Conservation (phyloP, 495 filamentous ascomycete genomes). For the Neurospora sp. region DNA sequence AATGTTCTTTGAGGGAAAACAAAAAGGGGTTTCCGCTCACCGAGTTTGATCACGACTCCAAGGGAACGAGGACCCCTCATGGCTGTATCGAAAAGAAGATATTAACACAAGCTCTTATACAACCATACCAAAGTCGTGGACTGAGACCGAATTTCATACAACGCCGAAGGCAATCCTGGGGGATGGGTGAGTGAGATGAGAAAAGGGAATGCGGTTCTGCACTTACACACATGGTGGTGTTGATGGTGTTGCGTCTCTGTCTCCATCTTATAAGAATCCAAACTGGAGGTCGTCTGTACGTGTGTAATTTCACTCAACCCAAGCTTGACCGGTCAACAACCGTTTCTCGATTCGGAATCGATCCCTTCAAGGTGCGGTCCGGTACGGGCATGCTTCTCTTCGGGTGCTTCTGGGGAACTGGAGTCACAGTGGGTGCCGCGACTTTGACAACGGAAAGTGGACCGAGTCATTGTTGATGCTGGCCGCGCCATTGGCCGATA, state of each 20-base stretch:
- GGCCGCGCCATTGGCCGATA: neutral
- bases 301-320: conserved; percentile 1
- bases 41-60: conserved; percentile 89
- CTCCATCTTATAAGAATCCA: conserved; percentile 16
- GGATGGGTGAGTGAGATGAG: neutral
- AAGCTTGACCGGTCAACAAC: neutral
- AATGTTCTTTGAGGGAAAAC: neutral
- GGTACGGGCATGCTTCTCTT: neutral
- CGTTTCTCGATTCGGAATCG: neutral
- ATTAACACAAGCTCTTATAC: neutral
- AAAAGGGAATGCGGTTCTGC: neutral
- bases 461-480: neutral
- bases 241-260: neutral
- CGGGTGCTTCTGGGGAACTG: neutral
- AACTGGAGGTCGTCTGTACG: neutral
- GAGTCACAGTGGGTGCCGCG: neutral
- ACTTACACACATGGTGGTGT: conserved; percentile 13
- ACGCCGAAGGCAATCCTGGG: neutral
- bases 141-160: neutral
- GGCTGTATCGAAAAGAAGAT: conserved; percentile 14
- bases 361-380: neutral
- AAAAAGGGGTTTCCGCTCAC: conserved; percentile 39
- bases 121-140: neutral
- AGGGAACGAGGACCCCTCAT: conserved; percentile 46
- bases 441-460: neutral